These are phyloP conservation scores for Epicoccum nigrum DNA, from an alignment of 2,329 filamentous ascomycete genomes.

Conservation along the genomic window DNA sequence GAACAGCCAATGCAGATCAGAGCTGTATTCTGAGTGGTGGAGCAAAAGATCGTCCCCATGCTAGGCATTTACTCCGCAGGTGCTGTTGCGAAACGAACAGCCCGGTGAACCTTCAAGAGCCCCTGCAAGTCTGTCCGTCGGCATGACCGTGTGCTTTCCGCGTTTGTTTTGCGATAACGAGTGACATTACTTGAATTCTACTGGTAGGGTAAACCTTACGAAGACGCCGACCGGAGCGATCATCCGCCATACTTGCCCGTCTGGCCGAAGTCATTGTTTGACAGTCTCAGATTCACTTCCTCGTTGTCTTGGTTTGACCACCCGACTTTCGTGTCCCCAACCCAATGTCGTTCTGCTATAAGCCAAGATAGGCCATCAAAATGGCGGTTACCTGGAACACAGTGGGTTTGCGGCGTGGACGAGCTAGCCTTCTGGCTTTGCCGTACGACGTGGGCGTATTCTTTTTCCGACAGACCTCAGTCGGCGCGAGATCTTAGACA, in stretches of 20 bases:
- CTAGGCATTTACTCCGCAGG: constrained; percentile 22
- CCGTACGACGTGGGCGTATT: constrained; percentile 16
- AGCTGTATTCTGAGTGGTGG: constrained; percentile 25
- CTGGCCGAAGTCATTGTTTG: background rate
- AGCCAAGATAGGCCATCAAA: constrained; percentile 9
- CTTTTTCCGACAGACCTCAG: constrained; percentile 14
- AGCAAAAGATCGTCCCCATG: constrained; percentile 20
- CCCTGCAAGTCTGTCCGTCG: constrained; percentile 5
- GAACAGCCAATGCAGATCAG: constrained; percentile 30
- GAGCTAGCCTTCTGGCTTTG: constrained; percentile 14
- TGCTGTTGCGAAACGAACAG: constrained; percentile 27
- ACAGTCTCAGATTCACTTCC: constrained; percentile 4
- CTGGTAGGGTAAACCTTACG: background rate
- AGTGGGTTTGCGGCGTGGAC: constrained; percentile 9
- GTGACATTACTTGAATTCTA: constrained; percentile 4
- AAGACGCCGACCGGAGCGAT: background rate
- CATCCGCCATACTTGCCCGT: constrained; percentile 11
- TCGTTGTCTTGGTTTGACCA: constrained; percentile 3
- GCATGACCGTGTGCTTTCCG: background rate
- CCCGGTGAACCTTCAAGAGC: constrained; percentile 13
- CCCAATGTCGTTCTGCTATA: constrained; percentile 1
- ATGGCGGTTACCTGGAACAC: constrained; percentile 14
- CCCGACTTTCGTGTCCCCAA: constrained; percentile 1
- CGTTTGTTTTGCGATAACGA: constrained; percentile 5
- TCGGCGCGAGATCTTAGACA: constrained; percentile 15